Evolutionary conservation across 2,329 filamentous ascomycete genomes (phyloP), one percentile per base, ranked within the genome.

Genomic region (Didymella pinodella): DNA sequence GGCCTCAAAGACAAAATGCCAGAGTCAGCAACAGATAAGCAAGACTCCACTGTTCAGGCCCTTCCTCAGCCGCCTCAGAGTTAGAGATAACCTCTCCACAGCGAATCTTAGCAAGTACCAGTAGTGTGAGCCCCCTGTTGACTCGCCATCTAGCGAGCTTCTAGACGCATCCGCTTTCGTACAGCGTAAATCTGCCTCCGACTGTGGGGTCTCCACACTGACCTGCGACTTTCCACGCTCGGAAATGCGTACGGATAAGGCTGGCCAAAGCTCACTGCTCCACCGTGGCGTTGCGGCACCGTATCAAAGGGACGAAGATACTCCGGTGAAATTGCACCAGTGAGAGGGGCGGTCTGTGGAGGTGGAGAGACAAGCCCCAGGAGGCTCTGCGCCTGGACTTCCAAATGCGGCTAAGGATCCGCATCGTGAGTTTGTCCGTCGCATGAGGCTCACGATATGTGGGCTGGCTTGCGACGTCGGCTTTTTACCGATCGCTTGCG

Each of bases 141-240:
- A 63, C 62, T 70, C 62, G 61, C 49, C 56, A 32, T 57, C 59
- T 60, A 68, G 63, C 61, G 57, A 57, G 59, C 65, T 65, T 68
- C 67, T 70, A 70, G 67, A 65, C 56, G 48, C 48, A 57, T 56
- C 60, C 62, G 43, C 48, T 59, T 60, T 55, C 34, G 57, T 44
- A 54, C 56, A 59, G 56, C 40, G 32, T 29, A 41, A 62, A 64
- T 56, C 62, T 48, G 52, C 52, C 51, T 54, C 54, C 46, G 53
- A 57, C 54, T 67, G 63, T 63, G 65, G 65, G 65, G 65, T 64
- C 65, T 67, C 65, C 65, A 59, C 65, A 65, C 34, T 53, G 51
- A 49, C 25, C 50, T 47, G 47, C 51, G 36, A 54, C 55, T 51
- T 53, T 32, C 48, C 45, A 50, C 29, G 46, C 59, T 55, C 28